Evolutionary conservation across 345 rosid genomes (phyloP), one percentile per base, ranked within the genome.

Genomic region (Rhizophora mangle): DNA sequence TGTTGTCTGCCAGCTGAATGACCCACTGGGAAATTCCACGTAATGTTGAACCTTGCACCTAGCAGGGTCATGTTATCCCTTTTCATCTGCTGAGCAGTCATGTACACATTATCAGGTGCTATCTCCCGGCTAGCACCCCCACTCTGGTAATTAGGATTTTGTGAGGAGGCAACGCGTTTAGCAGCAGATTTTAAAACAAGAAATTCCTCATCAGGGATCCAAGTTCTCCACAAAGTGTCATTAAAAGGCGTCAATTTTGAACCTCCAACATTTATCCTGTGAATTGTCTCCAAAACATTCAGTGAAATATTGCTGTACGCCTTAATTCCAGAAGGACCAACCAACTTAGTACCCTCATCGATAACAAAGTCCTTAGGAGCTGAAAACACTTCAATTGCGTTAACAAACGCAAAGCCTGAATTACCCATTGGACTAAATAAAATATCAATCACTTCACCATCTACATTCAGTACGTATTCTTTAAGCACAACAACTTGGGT

Each of bases 181-280:
- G 91, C 98, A 70, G 97, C 96, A 18, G 85, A 75, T 76, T 83
- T 83, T 6, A 85, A 68, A 37, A 78, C 70, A 64, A 89, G 85
- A 75, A 82, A 91, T 15, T 83, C 84, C 16, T 89, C 96, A 65
- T 95, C 99, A 63, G 96, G 92, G 37, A 84, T 70, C 99, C 99
- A 95, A 62, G 89, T 84, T 84, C 99, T 88, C 99, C 96, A 91
- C 76, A 95, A 20, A 20, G 96, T 80, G 74, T 94, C 98, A 76
- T 94, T 94, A 68, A 94, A 89, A 26, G 98, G 96, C 2, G 95
- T 90, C 78, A 95, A 58, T 34, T 82, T 84, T 27, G 62, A 80
- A 43, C 99, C 99, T 51, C 99, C 99, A 57, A 94, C 90, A 81
- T 95, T 95, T 69, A 91, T 86, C 81, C 99, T 84, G 55, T 85